Base-by-base conservation (phyloP, 1,284 basidiomycete species). In the Apiotrichum laibachii region DNA sequence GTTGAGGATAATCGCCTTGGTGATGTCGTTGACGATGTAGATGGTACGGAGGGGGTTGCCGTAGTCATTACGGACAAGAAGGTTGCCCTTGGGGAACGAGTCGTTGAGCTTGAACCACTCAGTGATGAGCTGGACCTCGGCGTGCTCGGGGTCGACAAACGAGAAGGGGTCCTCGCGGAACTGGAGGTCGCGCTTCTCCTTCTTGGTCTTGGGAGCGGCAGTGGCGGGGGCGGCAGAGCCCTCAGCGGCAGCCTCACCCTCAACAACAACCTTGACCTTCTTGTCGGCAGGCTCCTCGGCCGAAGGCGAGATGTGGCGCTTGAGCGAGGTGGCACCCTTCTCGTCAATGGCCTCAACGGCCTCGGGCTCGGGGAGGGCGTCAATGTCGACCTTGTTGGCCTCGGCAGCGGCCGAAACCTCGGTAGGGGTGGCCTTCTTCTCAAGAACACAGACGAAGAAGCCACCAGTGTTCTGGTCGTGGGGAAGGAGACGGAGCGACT, bases 381-480 rank as follows among this genome's bases (percentile, higher is more conserved):
- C 45, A 40, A 59, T 58, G 26, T 65, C 52, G 45, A 55, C 57
- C 37, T 47, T 44, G 43, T 44, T 44, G n/a, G 42, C 19, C 31
- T n/a, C 53, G 15, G 45, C 48, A 39, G 57, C 44, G 42, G n/a
- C 37, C 10, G 49, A 22, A 16, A 19, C 21, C n/a, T 22, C 33
- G 19, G 44, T 40, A 9, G 59, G 56, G n/a, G 46, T 40, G 5
- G 50, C 65, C 48, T 68, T 69, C 69, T 82, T 83, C 69, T 92
- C 85, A 39, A 99, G 79, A 0, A 97, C 88, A 18, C 92, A 91
- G 31, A 99, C 87, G 71, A 97, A 99, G 81, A 99, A 99, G 0
- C 92, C 96, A 13, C 96, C 96, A 0, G 94, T 93, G 76, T 99
- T 90, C 79, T 99, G 95, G 46, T 96, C 80, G 75, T 99, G 94